These are phyloP conservation scores for Neurospora sp. DNA, from an alignment of 495 filamentous ascomycete species.

Conservation along the genomic window DNA sequence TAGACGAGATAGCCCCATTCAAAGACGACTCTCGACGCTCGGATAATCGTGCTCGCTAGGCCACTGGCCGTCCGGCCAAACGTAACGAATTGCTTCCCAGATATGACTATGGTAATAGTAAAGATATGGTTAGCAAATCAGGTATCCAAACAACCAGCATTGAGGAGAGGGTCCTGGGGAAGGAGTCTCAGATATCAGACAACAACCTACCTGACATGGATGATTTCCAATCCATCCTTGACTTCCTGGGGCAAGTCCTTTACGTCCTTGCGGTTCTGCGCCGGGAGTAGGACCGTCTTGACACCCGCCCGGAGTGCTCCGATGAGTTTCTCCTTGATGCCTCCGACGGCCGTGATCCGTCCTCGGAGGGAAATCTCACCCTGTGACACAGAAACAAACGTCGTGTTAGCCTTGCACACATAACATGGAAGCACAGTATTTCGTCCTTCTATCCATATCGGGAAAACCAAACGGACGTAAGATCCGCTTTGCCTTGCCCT, in stretches of 20 bases:
- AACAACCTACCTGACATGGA: constrained; percentile 66
- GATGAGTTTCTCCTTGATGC: constrained; percentile 98
- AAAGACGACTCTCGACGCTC: constrained; percentile 25
- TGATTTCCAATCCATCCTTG: constrained; percentile 74
- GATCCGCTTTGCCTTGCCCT: not conserved
- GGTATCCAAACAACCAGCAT: not conserved
- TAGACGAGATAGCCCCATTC: not conserved
- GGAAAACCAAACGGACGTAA: not conserved
- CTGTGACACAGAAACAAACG: constrained; percentile 15
- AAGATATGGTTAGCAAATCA: not conserved
- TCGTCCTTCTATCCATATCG: not conserved
- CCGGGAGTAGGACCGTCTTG: constrained; percentile 83
- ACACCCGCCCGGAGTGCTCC: constrained; percentile 89
- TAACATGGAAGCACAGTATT: not conserved
- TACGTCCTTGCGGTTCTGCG: constrained; percentile 84
- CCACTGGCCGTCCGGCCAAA: constrained; percentile 82
- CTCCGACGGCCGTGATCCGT: constrained; percentile 77
- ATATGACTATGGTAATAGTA: constrained; percentile 51
- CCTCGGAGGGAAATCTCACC: constrained; percentile 88
- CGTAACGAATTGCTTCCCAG: constrained; percentile 73
- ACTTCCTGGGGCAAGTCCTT: constrained; percentile 90
- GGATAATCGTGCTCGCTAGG: constrained; percentile 51
- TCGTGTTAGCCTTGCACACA: constrained; percentile 16
- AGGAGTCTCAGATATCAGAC: not conserved
- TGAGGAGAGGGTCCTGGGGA: constrained; percentile 2